Base-by-base conservation (phyloP, 768 basidiomycete genomes). In the Sporobolomyces phaffii region DNA sequence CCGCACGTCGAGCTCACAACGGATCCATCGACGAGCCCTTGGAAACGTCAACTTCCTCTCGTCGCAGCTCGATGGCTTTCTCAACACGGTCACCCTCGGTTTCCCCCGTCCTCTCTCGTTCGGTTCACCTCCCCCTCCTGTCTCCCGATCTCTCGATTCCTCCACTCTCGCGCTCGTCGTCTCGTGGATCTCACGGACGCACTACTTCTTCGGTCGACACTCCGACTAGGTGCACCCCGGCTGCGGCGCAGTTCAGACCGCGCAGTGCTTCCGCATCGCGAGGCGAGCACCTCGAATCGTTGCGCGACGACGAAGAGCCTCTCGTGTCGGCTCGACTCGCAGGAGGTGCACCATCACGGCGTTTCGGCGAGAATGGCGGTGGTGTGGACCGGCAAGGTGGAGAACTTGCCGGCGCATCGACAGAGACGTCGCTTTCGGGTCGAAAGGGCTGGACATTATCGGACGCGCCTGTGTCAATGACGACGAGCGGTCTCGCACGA, bases 141-240 rank as follows among this genome's bases (percentile, higher is more conserved):
- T 60, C 58, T 29, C 59, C 65, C 40, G 65, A 64, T 50, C 5
- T 64, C 28, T 36, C 61, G 9, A 52, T 66, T 29, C 61, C 65
- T 9, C 61, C 62, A 2, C 52, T 66, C 44, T 65, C 58, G 2
- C 60, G 69, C 13, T 65, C 64, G 0, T 38, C 69, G 0, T 65
- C 69, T 0, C 43, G 45, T 4, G 34, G 51, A 14, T 26, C 57
- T 10, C 69, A 66, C 34, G 64, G 58, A 3, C 50, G 62, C 0
- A 29, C 56, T 4, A 43, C 58, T n/a, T 64, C 65, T 24, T 43
- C 61, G 1, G 49, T 54, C 36, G 50, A 59, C 40, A 50, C 64
- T 4, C 65, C 65, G 20, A 13, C 52, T 0, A 57, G 47, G n/a
- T n/a, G n/a, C 10, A 9, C 34, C 14, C 24, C n/a, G 18, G 34